Percentiles rank a stretch among this genome's conserved stretches.
These are phyloP conservation scores for Sphaceloma murrayae DNA, from an alignment of 2,329 filamentous ascomycete genomes.

Conservation along the genomic window DNA sequence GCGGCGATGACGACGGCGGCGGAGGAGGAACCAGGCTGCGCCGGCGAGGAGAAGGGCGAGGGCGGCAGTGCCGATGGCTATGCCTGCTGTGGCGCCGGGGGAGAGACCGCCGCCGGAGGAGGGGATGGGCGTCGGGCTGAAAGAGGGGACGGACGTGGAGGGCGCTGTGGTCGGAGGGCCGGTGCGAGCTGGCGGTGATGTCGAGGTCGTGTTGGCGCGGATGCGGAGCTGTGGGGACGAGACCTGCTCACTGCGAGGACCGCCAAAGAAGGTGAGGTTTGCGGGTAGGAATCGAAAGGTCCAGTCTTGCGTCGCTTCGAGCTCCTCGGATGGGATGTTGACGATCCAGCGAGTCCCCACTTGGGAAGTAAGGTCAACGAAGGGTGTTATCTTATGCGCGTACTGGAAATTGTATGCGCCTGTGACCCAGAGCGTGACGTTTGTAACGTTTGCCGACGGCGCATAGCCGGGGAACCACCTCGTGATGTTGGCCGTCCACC, in stretches of 20 bases:
- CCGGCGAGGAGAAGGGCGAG: slow-evolving; percentile 16
- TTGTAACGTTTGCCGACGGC: not conserved
- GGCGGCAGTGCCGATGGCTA: slow-evolving; percentile 18
- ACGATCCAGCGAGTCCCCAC: slow-evolving; percentile 5
- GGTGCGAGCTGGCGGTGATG: not conserved
- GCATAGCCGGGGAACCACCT: slow-evolving; percentile 12
- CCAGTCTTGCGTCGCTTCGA: slow-evolving; percentile 10
- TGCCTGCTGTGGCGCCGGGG: slow-evolving; percentile 18
- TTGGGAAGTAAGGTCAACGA: slow-evolving; percentile 5
- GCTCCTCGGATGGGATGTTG: slow-evolving; percentile 4
- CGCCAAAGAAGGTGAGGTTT: slow-evolving; percentile 1
- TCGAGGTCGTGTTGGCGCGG: slow-evolving; percentile 7
- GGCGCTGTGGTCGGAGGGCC: not conserved
- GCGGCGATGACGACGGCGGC: slow-evolving; percentile 11
- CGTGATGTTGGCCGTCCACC: slow-evolving; percentile 7
- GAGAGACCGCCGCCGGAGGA: slow-evolving; percentile 3
- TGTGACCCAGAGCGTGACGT: slow-evolving; percentile 8
- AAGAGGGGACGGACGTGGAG: slow-evolving; percentile 1
- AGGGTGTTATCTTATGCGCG: not conserved
- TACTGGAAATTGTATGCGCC: slow-evolving; percentile 5
- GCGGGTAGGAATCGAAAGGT: slow-evolving; percentile 9
- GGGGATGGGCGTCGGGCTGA: slow-evolving; percentile 4
- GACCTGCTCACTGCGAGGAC: slow-evolving; percentile 1
- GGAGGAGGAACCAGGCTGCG: slow-evolving; percentile 12
- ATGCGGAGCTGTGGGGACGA: slow-evolving; percentile 3